Evolutionary conservation across 495 filamentous ascomycete genomes (phyloP), one percentile per base, ranked within the genome.

Genomic region (Hypoxylon fragiforme): DNA sequence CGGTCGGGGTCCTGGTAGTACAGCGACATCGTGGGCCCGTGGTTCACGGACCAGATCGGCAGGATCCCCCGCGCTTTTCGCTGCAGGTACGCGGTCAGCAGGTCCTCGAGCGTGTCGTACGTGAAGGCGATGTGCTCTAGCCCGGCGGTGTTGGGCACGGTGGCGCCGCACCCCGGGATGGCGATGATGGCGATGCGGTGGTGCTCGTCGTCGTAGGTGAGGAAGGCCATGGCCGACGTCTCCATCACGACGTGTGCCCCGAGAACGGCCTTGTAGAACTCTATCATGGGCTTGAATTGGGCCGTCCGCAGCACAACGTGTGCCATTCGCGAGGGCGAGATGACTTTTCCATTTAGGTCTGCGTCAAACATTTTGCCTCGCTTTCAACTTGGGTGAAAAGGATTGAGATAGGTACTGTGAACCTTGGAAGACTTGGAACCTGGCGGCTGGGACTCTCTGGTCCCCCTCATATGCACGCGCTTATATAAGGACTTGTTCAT

Each of bases 1-100:
- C 74, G 74, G 46, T 79, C 76, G 12, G 75, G 75, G 43, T 79
- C 76, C 13, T 54, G 53, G 47, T 78, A 77, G 49, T 77, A 79
- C 2, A 79, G 65, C 32, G 65, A 71, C 1, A 63, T 75, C 2
- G 70, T 77, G 1, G 63, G 58, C 2, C 75, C 76, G 42, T 79
- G 76, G 46, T 78, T 76, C 15, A 76, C 66, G 38, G 58, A 68
- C 71, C 70, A 76, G 7, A 54, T n/a, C 0, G 75, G 75, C 34
- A 64, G 16, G 12, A 77, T 73, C 0, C 68, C 72, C 12, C 55
- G 57, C 0, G 57, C 51, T 48, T 70, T 72, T 5, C 69, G 65
- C 53, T 70, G 69, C 30, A 35, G 40, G 28, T 71, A 71, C 7
- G 69, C 58, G 26, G 68, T 62, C 3, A 42, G 5, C 13, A 76